Base-by-base conservation (phyloP, 805 yeast genomes). In the Saccharomycopsis sp. region DNA sequence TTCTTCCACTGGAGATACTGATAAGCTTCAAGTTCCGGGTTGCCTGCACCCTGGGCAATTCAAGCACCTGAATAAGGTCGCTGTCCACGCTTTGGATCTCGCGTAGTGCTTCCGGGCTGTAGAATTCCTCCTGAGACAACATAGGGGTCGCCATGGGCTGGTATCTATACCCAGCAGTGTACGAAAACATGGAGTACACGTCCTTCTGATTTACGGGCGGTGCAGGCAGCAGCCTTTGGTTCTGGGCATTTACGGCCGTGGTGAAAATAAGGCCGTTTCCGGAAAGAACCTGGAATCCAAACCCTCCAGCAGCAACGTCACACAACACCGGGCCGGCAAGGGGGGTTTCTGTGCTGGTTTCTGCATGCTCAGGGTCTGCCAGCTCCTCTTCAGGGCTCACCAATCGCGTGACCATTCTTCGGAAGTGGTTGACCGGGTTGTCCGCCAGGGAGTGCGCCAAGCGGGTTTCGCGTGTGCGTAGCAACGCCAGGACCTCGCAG, bases 251-350 rank as follows among this genome's bases (percentile, higher is more conserved):
- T 12, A 70, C 72, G 37, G 68, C 63, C 3, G 86, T 79, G 34
- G 74, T 75, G 67, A 75, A 85, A 3, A 87, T 65, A 3, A 77
- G 71, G 0, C 91, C 91, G 0, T 75, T 68, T 29, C 75, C 73
- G 0, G 86, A 78, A 40, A 86, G 70, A 1, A 86, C 71, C 54
- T 82, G 82, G 60, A 84, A 81, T 2, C 84, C 78, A 64, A 76
- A 85, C 1, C 92, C 92, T 34, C 87, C 87, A 7, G 84, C 82
- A 23, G 79, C 73, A 0, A 85, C 71, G 62, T 81, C 84, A 0
- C 48, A 44, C 21, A 44, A 18, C 8, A 44, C 48, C 21, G 48
- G 48, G 21, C 48, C 48, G 16, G 18, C 5, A 44, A 5, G 48
- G 20, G 4, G 4, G 18, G 8, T 44, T 18, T 44, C 48, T n/a